Base-by-base conservation (phyloP, 2,329 filamentous ascomycete genomes). In the Xylariaceae sp. region DNA sequence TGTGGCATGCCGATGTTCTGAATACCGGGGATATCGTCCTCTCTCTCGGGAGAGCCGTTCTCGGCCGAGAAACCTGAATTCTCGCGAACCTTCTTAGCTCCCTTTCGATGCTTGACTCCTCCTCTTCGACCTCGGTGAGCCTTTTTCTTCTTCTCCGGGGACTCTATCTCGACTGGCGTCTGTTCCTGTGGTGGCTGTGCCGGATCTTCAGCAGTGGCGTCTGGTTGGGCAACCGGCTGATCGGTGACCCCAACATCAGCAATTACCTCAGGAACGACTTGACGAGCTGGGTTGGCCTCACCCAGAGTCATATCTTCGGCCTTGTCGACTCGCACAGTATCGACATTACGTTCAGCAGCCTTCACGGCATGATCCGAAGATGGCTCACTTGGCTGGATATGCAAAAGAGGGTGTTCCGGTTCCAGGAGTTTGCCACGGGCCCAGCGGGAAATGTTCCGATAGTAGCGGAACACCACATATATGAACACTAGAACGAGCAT, bases 111-210 rank as follows among this genome's bases (percentile, higher is more conserved):
- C 59, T 84, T 83, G 15, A 78, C 76, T 2, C 86, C 85, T 17
- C 85, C 86, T 36, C 86, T 76, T n/a, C 79, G 74, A 3, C 86
- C 86, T 41, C 85, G 74, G 41, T 85, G 83, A 0, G 78, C 73
- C 59, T 84, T 87, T 59, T 84, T 83, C 54, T 81, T 83, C 44
- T 68, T 69, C 13, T 75, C 72, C 4, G 64, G 62, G 2, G 58
- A 60, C 9, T 59, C 39, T 38, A 54, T 39, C 34, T 58, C 57
- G 1, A 49, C 51, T 7, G 47, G 37, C 32, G 56, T 55, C 29
- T 65, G 57, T 26, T 56, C 54, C 22, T 26, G 22, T 11, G 41
- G 46, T 18, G 36, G 26, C 22, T 26, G 22, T 11, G 41, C 47
- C 19, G 36, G 26, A 15, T 49, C 42, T 12, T 41, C 44, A 2